phyloP scores from a whole-genome alignment of 148 eudicot genomes.

The Nepenthes mirabilis region DNA sequence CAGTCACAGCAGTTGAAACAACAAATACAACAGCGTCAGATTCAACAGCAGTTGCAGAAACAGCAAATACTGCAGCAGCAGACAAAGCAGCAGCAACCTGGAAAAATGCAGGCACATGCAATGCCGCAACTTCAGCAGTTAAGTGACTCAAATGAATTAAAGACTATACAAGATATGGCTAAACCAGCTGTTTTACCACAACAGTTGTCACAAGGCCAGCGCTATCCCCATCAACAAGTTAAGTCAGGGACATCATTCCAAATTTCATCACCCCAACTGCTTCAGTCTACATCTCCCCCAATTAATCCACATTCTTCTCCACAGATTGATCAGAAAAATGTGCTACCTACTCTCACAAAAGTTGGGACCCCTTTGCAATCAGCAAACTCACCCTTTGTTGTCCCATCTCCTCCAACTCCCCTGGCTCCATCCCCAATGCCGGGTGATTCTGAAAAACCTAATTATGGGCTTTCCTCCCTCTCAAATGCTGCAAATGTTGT shows the following conservation, averaged over 20 bases:
- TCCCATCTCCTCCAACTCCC: conserved; percentile 69
- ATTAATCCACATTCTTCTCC: conserved; percentile 77
- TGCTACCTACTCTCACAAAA: conserved; percentile 35
- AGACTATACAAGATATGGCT: conserved; percentile 56
- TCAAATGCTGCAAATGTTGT: conserved; percentile 46
- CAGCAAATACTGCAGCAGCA: conserved; percentile 38
- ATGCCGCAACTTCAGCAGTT: conserved; percentile 61
- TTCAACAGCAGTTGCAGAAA: conserved; percentile 32
- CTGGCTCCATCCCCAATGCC: conserved; percentile 80
- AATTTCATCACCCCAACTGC: conserved; percentile 61
- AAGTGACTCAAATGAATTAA: conserved; percentile 53
- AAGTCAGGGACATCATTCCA: conserved; percentile 57
- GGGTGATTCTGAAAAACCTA: conserved; percentile 70
- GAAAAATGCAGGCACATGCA: conserved; percentile 54
- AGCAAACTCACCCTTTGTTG: conserved; percentile 67
- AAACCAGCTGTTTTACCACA: conserved; percentile 57
- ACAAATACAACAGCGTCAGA: conserved; percentile 36
- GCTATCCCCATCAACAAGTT: conserved; percentile 59
- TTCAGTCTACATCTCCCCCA: conserved; percentile 68
- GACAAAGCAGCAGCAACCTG: conserved; percentile 25
- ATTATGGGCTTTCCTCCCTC: conserved; percentile 40
- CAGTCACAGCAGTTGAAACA: conserved; percentile 43
- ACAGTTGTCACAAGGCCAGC: conserved; percentile 50
- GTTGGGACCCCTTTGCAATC: conserved; percentile 80
- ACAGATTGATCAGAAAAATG: conserved; percentile 71